These are phyloP conservation scores for Cytospora piceicola DNA, from an alignment of 2,329 filamentous ascomycete genomes.

Conservation along the genomic window DNA sequence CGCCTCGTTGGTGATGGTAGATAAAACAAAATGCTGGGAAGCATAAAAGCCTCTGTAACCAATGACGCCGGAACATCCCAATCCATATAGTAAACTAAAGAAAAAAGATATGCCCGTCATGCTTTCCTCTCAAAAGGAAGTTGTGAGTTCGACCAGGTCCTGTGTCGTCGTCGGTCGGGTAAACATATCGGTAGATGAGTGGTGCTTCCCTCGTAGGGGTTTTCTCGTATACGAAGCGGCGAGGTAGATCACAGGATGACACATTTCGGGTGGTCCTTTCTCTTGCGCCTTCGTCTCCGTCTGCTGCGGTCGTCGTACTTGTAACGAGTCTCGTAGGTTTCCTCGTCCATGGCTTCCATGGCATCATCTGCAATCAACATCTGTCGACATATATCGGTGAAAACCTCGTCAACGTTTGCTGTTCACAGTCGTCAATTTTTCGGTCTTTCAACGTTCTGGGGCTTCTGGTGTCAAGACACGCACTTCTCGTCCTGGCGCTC, in stretches of 20 bases:
- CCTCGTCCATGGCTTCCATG: constrained; percentile 25
- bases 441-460: constrained; percentile 1
- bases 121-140: not conserved
- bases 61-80: not conserved
- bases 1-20: not conserved
- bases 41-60: not conserved
- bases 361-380: constrained; percentile 74
- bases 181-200: not conserved
- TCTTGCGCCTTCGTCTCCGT: constrained; percentile 25
- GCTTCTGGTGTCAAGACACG: constrained; percentile 36
- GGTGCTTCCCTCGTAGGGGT: not conserved
- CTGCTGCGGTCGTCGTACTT: constrained; percentile 25
- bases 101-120: not conserved
- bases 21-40: not conserved
- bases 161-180: not conserved
- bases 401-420: constrained; percentile 90
- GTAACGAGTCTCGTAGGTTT: constrained; percentile 25
- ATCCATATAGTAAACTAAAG: not conserved
- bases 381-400: constrained; percentile 81
- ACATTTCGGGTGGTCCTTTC: constrained; percentile 30
- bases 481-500: constrained; percentile 75
- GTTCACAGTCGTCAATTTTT: constrained; percentile 34
- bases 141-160: not conserved
- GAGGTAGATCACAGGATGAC: constrained; percentile 25
- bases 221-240: not conserved